These are phyloP conservation scores for Salinomyces thailandicus DNA, from an alignment of 2,329 filamentous ascomycete species.

Conservation along the genomic window DNA sequence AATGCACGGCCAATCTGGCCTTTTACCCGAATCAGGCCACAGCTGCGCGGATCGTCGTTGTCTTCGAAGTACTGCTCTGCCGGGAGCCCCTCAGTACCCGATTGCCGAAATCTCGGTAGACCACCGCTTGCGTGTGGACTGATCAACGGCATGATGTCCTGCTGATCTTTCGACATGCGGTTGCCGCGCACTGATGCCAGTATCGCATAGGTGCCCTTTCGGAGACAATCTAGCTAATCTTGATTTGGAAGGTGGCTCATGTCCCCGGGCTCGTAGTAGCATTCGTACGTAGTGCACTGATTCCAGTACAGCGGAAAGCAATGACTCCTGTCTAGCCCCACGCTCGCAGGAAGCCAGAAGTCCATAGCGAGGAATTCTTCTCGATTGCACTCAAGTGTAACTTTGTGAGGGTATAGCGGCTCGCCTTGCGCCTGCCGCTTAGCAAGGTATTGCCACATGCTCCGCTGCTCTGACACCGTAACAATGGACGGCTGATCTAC, in stretches of 20 bases:
- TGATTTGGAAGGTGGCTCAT: neutral
- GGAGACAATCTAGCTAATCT: neutral
- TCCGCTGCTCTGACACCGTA: conserved; percentile 11
- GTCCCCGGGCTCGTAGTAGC: neutral
- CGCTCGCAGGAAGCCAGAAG: conserved; percentile 14
- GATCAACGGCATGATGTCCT: neutral
- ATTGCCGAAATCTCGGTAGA: too few species aligned
- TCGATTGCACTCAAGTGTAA: neutral
- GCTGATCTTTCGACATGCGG: neutral
- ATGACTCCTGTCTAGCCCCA: conserved; percentile 1
- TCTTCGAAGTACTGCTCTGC: neutral
- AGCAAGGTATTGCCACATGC: conserved; percentile 6
- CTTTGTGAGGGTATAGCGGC: neutral
- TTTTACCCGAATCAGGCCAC: neutral
- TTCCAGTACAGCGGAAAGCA: conserved; percentile 19
- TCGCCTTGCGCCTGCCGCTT: neutral
- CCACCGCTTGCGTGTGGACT: too few species aligned
- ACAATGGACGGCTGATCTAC: conserved; percentile 18
- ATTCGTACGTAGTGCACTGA: conserved; percentile 7
- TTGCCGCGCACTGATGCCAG: neutral
- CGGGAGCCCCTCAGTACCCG: too few species aligned
- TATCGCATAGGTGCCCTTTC: neutral
- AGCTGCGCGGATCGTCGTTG: neutral
- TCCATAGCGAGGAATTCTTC: conserved; percentile 5
- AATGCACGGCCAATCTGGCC: neutral